phyloP scores from a whole-genome alignment of 345 rosid genomes.

The Salix suchowensis region DNA sequence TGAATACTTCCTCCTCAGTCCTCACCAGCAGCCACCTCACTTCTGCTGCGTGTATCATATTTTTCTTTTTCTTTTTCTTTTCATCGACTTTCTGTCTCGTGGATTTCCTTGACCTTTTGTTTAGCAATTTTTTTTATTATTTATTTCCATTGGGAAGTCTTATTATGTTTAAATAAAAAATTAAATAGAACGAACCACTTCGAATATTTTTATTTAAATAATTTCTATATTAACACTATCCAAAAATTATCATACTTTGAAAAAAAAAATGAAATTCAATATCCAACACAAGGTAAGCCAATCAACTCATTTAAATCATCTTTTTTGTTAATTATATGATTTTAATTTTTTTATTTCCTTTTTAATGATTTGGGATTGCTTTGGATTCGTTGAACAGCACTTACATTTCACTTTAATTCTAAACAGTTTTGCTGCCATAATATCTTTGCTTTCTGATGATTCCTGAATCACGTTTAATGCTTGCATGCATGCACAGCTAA shows the following conservation, averaged over 20 bases:
- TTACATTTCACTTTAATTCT: background rate
- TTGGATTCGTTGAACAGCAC: background rate
- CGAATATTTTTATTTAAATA: too few species aligned
- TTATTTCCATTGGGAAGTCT: background rate
- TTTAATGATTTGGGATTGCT: background rate
- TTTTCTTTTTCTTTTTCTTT: background rate
- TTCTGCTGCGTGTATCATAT: background rate
- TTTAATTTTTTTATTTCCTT: too few species aligned
- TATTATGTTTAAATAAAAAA: background rate
- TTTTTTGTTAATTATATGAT: too few species aligned
- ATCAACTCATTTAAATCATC: too few species aligned
- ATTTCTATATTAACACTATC: too few species aligned
- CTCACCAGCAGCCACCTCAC: conserved; percentile 18
- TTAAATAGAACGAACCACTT: too few species aligned
- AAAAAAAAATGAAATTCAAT: too few species aligned
- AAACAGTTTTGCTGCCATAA: background rate
- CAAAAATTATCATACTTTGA: too few species aligned
- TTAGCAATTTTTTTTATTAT: background rate
- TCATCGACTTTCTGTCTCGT: background rate
- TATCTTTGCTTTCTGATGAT: background rate
- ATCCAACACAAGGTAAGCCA: too few species aligned
- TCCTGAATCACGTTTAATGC: background rate
- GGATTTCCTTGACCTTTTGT: too few species aligned
- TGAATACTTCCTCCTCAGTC: conserved; percentile 25
- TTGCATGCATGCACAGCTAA: background rate